A percentile compares a stretch with the other conserved stretches of the same genome.
Conservation (phyloP, 2,329 filamentous ascomycete genomes). For the Lasiodiplodia citricola region DNA sequence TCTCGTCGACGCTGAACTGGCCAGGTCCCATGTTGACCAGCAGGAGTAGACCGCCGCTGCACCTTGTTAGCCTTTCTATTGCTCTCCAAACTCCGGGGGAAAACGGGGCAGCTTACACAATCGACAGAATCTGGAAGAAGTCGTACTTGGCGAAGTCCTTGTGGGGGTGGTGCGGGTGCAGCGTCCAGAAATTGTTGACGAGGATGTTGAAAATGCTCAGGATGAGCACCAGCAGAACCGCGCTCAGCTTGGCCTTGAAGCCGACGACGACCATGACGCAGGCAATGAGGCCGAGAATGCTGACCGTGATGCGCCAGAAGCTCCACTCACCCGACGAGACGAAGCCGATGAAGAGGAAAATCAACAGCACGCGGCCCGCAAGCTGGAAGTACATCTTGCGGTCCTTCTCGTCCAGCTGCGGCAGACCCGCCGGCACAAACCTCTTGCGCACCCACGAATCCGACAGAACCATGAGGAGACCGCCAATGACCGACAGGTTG, state of each 20-base stretch:
- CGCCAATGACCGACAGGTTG: constrained; percentile 96
- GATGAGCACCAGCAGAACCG: constrained; percentile 91
- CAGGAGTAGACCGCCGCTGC: constrained; percentile 83
- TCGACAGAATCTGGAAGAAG: constrained; percentile 99
- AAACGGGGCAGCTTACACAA: constrained; percentile 68
- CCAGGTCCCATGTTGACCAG: constrained; percentile 98
- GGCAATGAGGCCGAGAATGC: constrained; percentile 82
- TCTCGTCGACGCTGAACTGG: constrained; percentile 98
- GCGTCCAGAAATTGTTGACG: constrained; percentile 99
- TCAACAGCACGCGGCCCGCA: constrained; percentile 90
- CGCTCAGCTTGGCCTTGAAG: constrained; percentile 99
- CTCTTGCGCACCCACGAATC: constrained; percentile 98
- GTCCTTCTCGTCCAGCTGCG: constrained; percentile 96
- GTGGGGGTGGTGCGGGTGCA: constrained; percentile 97
- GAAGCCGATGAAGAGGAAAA: constrained; percentile 97
- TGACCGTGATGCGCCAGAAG: constrained; percentile 84
- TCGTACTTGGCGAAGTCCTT: constrained; percentile 99
- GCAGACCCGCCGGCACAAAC: constrained; percentile 93
- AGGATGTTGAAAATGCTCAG: constrained; percentile 95
- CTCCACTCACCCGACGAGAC: constrained; percentile 95
- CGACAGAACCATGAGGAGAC: constrained; percentile 95
- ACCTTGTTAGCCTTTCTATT: constrained; percentile 31
- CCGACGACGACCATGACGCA: constrained; percentile 99
- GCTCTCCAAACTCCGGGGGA: not conserved
- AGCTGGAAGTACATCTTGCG: constrained; percentile 99